Percentiles rank a stretch among this genome's conserved stretches.
Conservation (phyloP, 1,284 basidiomycete species). For the Baeospora myosura region DNA sequence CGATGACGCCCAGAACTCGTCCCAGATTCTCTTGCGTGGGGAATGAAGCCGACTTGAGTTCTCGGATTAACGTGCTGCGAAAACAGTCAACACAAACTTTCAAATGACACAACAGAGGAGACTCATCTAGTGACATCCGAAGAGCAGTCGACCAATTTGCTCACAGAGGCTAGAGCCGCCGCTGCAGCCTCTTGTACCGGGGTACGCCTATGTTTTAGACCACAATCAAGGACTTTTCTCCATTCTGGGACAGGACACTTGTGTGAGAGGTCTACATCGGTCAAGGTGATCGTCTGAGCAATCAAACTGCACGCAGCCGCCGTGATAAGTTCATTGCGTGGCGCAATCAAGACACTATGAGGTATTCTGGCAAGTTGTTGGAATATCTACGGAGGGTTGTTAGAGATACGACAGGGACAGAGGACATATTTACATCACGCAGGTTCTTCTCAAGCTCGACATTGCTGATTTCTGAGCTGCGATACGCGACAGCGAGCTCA, state of each 20-base stretch:
- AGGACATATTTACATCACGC: conserved; percentile 22
- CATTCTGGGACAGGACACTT: conserved; percentile 47
- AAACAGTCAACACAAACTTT: conserved; percentile 11
- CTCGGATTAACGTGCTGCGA: conserved; percentile 52
- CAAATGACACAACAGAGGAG: conserved; percentile 11
- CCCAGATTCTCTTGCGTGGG: conserved; percentile 73
- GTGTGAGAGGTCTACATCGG: conserved; percentile 39
- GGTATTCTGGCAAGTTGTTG: conserved; percentile 47
- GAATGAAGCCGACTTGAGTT: conserved; percentile 50
- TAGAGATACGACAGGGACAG: conserved; percentile 9
- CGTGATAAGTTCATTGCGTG: conserved; percentile 71
- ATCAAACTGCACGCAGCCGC: conserved; percentile 72
- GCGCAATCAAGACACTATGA: conserved; percentile 50
- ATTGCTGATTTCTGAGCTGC: conserved; percentile 19
- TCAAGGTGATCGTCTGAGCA: conserved; percentile 51
- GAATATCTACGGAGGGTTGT: conserved; percentile 43
- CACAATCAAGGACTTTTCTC: conserved; percentile 63
- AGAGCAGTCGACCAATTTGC: conserved; percentile 59
- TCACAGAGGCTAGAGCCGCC: conserved; percentile 56
- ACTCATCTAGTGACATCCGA: conserved; percentile 65
- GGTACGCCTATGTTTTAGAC: conserved; percentile 61
- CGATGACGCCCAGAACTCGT: conserved; percentile 64
- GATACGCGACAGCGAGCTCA: conserved; percentile 58
- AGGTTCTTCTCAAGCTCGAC: conserved; percentile 22
- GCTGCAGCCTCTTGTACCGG: conserved; percentile 73